Conservation (phyloP, 352 stramenopile species). For the Pythium insidiosum region DNA sequence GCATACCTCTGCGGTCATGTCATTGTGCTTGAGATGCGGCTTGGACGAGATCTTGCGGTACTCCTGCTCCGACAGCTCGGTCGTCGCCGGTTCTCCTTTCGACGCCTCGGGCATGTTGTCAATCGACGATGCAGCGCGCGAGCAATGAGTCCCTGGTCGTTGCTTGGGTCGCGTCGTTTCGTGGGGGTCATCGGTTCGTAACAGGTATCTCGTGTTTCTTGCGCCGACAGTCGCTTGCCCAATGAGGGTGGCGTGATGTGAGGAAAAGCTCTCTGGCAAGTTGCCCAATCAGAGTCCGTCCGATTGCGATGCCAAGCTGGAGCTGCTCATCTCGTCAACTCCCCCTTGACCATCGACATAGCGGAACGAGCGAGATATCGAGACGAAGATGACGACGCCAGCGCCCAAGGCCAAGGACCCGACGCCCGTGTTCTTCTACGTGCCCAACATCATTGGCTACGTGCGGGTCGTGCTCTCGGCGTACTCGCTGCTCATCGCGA, state of each 20-base stretch:
- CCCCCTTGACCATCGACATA: too few species aligned
- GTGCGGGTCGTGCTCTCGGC: constrained; percentile 81
- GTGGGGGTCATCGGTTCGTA: too few species aligned
- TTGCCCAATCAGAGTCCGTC: too few species aligned
- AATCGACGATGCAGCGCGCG: too few species aligned
- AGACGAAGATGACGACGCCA: neutral
- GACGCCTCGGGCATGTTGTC: constrained; percentile 44
- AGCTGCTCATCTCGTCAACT: too few species aligned
- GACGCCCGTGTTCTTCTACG: constrained; percentile 90
- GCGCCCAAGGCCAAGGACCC: constrained; percentile 17
- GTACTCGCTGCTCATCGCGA: constrained; percentile 78
- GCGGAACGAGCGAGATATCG: neutral
- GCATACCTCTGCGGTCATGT: constrained; percentile 92
- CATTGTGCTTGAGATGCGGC: constrained; percentile 74
- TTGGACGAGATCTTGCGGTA: constrained; percentile 83
- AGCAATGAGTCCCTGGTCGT: too few species aligned
- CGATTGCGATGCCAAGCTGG: too few species aligned
- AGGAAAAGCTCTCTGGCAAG: too few species aligned
- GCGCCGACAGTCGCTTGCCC: too few species aligned
- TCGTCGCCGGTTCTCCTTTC: constrained; percentile 24
- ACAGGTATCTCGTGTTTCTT: too few species aligned
- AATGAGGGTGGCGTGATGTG: too few species aligned
- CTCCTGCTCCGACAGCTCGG: constrained; percentile 62
- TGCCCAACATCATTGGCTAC: constrained; percentile 97
- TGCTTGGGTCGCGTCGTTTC: too few species aligned